Base-by-base conservation (phyloP, 2,329 filamentous ascomycete genomes). In the Parastagonospora nodorum region DNA sequence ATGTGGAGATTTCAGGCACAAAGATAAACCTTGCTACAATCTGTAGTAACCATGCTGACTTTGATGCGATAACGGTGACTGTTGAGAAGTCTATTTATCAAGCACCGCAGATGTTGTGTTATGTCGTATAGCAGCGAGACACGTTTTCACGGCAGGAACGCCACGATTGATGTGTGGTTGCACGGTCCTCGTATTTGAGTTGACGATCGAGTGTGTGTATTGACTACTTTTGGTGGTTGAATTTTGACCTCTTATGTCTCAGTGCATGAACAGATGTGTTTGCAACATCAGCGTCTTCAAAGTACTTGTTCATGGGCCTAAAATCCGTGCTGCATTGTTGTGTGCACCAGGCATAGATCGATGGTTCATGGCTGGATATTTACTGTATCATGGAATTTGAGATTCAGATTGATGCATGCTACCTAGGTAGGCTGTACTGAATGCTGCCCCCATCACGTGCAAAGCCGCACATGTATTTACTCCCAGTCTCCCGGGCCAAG, bases 401-500 rank as follows among this genome's bases (percentile, higher is more conserved):
- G 19, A 24, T 24, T 24, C 5, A 24, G 19, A n/a, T 24, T 24
- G 19, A 5, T 24, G 19, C 19, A 36, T 36, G 11, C 33, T 14
- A n/a, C n/a, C n/a, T n/a, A n/a, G n/a, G n/a, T n/a, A 36, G n/a
- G n/a, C 11, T 44, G 5, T 5, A 10, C 9, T 27, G 10, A 16
- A 24, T 5, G 19, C 19, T 24, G 19, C 5, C 3, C 3, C 19
- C 30, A 7, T n/a, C n/a, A 32, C 8, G 8, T 32, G n/a, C n/a
- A 28, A 8, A 19, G 2, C 16, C 27, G 37, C 15, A 24, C 16
- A 12, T 27, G 37, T 24, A 27, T 29, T 51, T 57, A 72, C 33
- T 72, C 68, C 72, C 72, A 75, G 45, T 75, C 64, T 12, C 72
- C 72, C 7, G 58, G 42, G 1, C 71, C 72, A 30, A 74, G 48